A percentile compares a stretch with the other conserved stretches of the same genome.
Conservation (phyloP, 108 stramenopile species). For the Craspedostauros australis region DNA sequence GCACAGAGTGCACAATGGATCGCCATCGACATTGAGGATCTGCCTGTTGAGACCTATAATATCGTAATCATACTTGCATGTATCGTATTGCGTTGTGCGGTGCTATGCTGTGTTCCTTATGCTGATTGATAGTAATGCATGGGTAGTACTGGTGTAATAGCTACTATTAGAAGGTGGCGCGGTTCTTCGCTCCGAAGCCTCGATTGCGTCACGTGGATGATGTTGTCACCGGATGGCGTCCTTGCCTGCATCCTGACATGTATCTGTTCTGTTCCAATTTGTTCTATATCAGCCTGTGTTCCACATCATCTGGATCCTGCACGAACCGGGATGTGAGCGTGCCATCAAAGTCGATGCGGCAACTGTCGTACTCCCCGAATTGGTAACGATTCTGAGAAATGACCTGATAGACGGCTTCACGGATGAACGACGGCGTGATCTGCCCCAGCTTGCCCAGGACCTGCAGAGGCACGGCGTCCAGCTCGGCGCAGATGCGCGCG, state of each 20-base stretch:
- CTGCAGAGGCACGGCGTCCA: conserved; percentile 4
- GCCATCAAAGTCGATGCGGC: conserved; percentile 52
- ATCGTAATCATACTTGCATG: too few species aligned
- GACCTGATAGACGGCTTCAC: conserved; percentile 48
- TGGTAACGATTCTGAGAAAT: conserved; percentile 41
- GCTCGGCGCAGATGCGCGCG: conserved; percentile 7
- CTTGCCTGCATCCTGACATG: neutral
- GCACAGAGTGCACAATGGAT: too few species aligned
- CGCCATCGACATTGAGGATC: too few species aligned
- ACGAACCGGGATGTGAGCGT: conserved; percentile 27
- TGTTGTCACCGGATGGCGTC: neutral
- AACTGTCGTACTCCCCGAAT: conserved; percentile 48
- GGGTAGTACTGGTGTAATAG: too few species aligned
- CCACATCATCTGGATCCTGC: conserved; percentile 13
- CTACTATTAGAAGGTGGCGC: too few species aligned
- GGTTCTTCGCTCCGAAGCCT: too few species aligned
- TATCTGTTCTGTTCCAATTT: neutral
- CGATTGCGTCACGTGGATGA: too few species aligned
- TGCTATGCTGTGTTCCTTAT: too few species aligned
- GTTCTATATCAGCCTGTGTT: neutral
- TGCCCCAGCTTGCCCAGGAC: conserved; percentile 14
- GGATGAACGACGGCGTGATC: conserved; percentile 34
- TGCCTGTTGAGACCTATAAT: too few species aligned
- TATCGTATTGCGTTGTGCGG: too few species aligned
- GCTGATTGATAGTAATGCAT: too few species aligned